phyloP scores from a whole-genome alignment of 2,329 filamentous ascomycete species.

The Fusarium tuaranense region DNA sequence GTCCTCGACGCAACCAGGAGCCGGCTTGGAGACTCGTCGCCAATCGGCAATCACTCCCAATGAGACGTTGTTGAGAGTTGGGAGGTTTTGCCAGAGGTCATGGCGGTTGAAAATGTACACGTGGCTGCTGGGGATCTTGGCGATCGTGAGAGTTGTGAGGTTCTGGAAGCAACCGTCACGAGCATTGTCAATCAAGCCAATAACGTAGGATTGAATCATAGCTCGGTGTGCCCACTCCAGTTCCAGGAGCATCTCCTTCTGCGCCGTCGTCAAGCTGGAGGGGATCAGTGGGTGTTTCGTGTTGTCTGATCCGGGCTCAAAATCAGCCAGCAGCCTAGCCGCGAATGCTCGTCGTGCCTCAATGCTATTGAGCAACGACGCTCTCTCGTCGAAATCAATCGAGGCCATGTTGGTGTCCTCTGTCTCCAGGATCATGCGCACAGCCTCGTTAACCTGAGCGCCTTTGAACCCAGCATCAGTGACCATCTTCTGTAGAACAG shows the following conservation, averaged over 20 bases:
- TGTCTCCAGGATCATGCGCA: slow-evolving; percentile 50
- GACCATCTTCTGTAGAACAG: slow-evolving; percentile 52
- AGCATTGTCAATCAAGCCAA: slow-evolving; percentile 72
- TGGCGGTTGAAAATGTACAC: slow-evolving; percentile 65
- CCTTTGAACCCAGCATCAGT: slow-evolving; percentile 50
- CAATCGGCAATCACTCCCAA: slow-evolving; percentile 75
- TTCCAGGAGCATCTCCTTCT: slow-evolving; percentile 76
- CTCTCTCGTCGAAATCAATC: slow-evolving; percentile 51
- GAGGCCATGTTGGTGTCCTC: slow-evolving; percentile 47
- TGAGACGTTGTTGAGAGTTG: slow-evolving; percentile 64
- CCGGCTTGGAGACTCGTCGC: slow-evolving; percentile 67
- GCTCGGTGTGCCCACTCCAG: slow-evolving; percentile 76
- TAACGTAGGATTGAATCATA: slow-evolving; percentile 75
- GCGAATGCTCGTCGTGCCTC: slow-evolving; percentile 26
- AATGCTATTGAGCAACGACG: slow-evolving; percentile 21
- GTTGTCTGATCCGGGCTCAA: slow-evolving; percentile 39
- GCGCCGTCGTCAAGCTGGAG: slow-evolving; percentile 67
- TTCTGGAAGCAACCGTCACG: slow-evolving; percentile 59
- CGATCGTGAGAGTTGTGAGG: slow-evolving; percentile 71
- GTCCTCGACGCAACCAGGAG: slow-evolving; percentile 63
- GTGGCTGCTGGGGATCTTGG: slow-evolving; percentile 73
- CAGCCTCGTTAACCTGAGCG: slow-evolving; percentile 48
- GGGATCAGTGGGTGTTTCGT: slow-evolving; percentile 60
- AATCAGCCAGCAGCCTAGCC: slow-evolving; percentile 22
- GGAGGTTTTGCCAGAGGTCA: slow-evolving; percentile 72